Evolutionary conservation across 345 rosid genomes (phyloP), one percentile per base, ranked within the genome.

Genomic region (Melaleuca quinquenervia): DNA sequence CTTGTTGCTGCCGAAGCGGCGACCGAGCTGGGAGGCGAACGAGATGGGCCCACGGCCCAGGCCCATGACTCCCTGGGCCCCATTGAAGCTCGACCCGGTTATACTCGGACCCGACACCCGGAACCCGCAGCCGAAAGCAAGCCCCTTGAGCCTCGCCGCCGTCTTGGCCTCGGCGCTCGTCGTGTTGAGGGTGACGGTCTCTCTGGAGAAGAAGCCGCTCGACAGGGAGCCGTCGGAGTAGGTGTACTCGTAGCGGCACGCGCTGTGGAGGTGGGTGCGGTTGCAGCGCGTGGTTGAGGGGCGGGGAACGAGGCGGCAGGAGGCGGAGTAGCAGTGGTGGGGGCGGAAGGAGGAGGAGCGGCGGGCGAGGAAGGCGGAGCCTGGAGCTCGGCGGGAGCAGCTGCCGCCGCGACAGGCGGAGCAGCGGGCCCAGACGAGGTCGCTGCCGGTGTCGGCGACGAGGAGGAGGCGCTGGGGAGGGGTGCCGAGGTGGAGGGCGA

Each of bases 41-140:
- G 98, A 95, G 83, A 94, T 95, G 82, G 95, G 92, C 22, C 96
- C 96, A 12, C 96, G 93, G 62, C 98, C 98, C 85, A 96, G 93
- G 84, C 99, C 99, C 94, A 96, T 90, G 1, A 96, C 98, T 14
- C 98, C 99, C n/a, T 94, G 93, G 83, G 98, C 94, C 32, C 95
- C 98, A 26, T 91, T 91, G 90, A 95, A 94, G 89, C 93, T 93
- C 3, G 90, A 36, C 41, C 99, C 96, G n/a, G 94, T 84, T 3
- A 92, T 88, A 58, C 95, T 92, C 5, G 93, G 97, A 87, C 98
- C 98, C 52, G 96, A 91, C 90, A 88, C 90, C 85, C 85, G 93
- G 90, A 95, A 96, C 87, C 95, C 97, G 90, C 98, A 95, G 82
- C 98, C 99, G 85, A 96, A 95, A 45, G 93, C 86, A 1, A 96